Evolutionary conservation across 2,329 filamentous ascomycete species (phyloP), one percentile per base, ranked within the genome.

Genomic region (Xylaria multiplex): DNA sequence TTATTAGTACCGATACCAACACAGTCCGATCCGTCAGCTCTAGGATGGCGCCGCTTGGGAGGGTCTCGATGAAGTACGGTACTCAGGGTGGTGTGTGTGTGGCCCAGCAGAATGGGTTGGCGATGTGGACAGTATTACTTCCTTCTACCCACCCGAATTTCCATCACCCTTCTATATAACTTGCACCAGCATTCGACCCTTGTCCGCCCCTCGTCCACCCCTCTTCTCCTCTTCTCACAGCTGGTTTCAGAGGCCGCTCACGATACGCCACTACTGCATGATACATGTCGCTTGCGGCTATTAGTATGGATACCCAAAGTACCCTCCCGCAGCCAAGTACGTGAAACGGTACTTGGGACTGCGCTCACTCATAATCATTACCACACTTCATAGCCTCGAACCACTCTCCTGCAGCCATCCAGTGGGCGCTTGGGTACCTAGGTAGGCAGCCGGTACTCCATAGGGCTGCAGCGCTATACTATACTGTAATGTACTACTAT

Each of bases 401-500:
- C 27, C 54, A 54, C 30, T 37, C 42, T 55, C 59, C 49, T 55
- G 48, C 48, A 24, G 45, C 54, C 56, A 35, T 24, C 49, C 27
- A 45, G 55, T 45, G 16, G 48, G 59, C 54, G 59, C 62, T 50
- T 59, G 55, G 45, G 16, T 35, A 30, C 9, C 37, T 40, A 40
- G 37, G 22, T 19, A 55, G 52, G 52, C 16, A 37, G 6, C 19
- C 42, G 24, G 37, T 40, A 40, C 37, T 50, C 48, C 62, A 62
- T 68, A 68, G 62, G 65, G 62, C 65, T 68, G 65, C 65, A 68
- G 65, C 43, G 52, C 52, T 43, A 35, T 49, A 32, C n/a, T 6
- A 3, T 22, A 27, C 35, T 54, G 32, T 22, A 27, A 13, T 54
- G 32, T 48, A 40, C 37, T 48, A 40, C 37, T 40, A 14, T 14